phyloP scores from a whole-genome alignment of 176 grass and related monocot genomes.

The Cymbopogon citratus region DNA sequence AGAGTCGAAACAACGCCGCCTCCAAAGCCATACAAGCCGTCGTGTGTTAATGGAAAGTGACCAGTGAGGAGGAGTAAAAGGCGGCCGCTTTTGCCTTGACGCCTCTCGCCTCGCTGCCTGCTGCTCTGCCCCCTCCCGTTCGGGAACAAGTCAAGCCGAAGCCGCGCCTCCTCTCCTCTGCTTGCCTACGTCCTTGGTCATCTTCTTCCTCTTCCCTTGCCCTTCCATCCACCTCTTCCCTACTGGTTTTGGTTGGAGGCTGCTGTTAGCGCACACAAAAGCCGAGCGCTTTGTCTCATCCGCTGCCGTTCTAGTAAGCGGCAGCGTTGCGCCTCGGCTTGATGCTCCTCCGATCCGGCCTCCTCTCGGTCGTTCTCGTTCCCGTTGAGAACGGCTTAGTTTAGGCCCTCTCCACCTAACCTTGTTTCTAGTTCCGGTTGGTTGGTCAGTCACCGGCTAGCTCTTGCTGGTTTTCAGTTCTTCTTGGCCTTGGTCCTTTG shows the following conservation, averaged over 20 bases:
- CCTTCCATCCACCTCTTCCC: background rate
- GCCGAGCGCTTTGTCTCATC: slow-evolving; percentile 27
- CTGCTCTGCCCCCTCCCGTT: background rate
- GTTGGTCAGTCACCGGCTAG: slow-evolving; percentile 31
- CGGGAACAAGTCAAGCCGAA: slow-evolving; percentile 1
- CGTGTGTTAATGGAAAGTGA: slow-evolving; percentile 6
- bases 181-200: background rate
- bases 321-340: background rate
- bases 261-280: slow-evolving; percentile 12
- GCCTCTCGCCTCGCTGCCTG: too few species aligned
- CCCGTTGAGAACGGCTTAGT: background rate
- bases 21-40: background rate
- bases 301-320: background rate
- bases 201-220: background rate
- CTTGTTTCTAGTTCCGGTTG: slow-evolving; percentile 44
- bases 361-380: background rate
- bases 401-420: slow-evolving; percentile 41
- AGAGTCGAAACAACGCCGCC: background rate
- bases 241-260: background rate
- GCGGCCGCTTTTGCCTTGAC: too few species aligned
- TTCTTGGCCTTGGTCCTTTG: background rate
- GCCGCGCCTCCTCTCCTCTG: background rate
- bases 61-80: slow-evolving; percentile 1
- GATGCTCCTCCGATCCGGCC: slow-evolving; percentile 16
- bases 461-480: background rate